Base-by-base conservation (phyloP, 345 rosid species). In the Hevea brasiliensis region DNA sequence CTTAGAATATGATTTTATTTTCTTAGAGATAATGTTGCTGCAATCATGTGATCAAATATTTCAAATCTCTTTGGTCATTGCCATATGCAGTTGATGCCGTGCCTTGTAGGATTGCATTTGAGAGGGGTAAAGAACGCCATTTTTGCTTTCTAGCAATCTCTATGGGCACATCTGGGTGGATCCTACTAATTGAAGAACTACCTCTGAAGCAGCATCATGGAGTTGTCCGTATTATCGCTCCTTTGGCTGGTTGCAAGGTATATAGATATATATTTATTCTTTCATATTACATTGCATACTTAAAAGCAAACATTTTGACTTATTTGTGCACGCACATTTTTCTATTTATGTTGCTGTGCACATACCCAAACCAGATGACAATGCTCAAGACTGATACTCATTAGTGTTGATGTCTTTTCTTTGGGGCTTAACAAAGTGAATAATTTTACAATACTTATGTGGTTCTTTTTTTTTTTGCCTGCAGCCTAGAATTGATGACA, bases 31-130 rank as follows among this genome's bases (percentile, higher is more conserved):
- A 27, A 42, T 32, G 8, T 29, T 40, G 15, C 26, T 58, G 61
- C 71, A 67, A 50, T 75, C 58, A 47, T 65, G 47, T 40, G 17
- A 63, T 62, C 57, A 56, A 65, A 56, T 18, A 26, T 60, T 72
- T 72, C 77, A 61, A 65, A 55, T 71, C 70, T 58, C 72, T 75
- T 76, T 71, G 79, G 32, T 81, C 69, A 45, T 65, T 68, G 62
- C 70, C 41, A 27, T 84, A 72, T 85, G 90, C 91, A 96, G 99
- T 84, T 81, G 93, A 87, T 87, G 89, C 95, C 18, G 81, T 96
- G 79, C 90, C 93, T 37, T 93, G 99, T 81, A 82, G 95, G 83
- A 90, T 93, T 79, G 94, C 98, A 74, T 96, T 96, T 73, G 98
- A 93, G 82, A 90, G 91, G 87, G 97, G 93, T 59, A 93, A 87